Evolutionary conservation across 257 asterid genomes (phyloP).

Genomic region (Ballota nigra): DNA sequence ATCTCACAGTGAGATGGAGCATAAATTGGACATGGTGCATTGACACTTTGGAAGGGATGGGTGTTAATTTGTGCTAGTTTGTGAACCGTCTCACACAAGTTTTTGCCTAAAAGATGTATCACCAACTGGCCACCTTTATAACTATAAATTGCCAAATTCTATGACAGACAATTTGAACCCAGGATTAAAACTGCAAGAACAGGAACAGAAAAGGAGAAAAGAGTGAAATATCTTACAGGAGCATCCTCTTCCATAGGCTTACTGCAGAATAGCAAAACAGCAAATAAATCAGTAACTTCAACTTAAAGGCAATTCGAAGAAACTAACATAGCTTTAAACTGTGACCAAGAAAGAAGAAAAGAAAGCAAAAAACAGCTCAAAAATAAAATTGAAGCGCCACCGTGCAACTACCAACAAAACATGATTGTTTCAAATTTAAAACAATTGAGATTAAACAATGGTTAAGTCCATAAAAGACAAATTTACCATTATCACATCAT

Average conservation of each 20-base stretch:
- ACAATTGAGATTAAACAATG: background rate
- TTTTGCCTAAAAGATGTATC: no score
- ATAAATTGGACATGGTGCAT: no score
- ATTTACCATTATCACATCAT: background rate
- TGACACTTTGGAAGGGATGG: no score
- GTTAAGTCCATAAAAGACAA: background rate
- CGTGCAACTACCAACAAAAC: background rate
- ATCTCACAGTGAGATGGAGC: no score
- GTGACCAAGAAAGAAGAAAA: background rate
- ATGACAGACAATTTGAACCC: background rate
- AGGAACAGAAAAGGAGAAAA: background rate
- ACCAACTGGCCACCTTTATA: background rate
- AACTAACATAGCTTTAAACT: background rate
- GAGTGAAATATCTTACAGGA: slow-evolving; percentile 46
- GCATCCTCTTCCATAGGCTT: slow-evolving; percentile 75
- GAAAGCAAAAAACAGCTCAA: background rate
- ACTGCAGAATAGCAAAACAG: slow-evolving; percentile 43
- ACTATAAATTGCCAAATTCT: background rate
- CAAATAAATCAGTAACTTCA: slow-evolving; percentile 23
- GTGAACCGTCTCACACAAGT: no score
- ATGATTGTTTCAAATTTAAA: background rate
- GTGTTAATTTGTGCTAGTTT: no score
- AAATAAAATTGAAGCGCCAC: background rate
- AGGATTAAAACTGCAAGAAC: background rate
- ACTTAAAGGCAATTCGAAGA: background rate